Evolutionary conservation across 768 basidiomycete genomes (phyloP).

Genomic region (Suillus subaureus): DNA sequence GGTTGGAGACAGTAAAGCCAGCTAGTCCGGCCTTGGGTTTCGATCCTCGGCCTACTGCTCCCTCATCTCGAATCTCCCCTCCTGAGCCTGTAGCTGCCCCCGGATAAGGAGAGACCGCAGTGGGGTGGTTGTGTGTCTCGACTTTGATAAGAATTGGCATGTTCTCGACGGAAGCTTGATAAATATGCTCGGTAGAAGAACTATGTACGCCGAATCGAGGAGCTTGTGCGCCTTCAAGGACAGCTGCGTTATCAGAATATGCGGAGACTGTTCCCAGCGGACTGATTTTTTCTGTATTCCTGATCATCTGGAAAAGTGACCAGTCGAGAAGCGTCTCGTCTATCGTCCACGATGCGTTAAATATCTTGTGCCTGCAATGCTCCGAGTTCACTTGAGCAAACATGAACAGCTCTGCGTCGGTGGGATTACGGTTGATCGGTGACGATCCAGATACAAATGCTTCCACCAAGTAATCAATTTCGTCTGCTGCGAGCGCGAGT

Average conservation of each 20-base stretch:
- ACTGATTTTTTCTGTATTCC: slow-evolving; percentile 86
- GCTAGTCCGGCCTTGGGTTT: slow-evolving; percentile 94
- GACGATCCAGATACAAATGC: slow-evolving; percentile 77
- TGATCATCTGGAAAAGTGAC: slow-evolving; percentile 95
- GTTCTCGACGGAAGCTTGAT: slow-evolving; percentile 61
- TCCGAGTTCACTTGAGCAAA: slow-evolving; percentile 99
- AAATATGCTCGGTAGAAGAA: slow-evolving; percentile 41
- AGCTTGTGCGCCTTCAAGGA: slow-evolving; percentile 70
- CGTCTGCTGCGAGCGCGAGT: slow-evolving; percentile 85
- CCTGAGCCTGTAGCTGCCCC: slow-evolving; percentile 99
- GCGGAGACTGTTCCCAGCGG: slow-evolving; percentile 87
- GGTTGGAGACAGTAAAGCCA: slow-evolving; percentile 93
- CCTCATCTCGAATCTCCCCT: slow-evolving; percentile 98
- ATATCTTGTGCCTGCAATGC: slow-evolving; percentile 99
- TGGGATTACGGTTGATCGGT: slow-evolving; percentile 81
- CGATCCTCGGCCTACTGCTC: slow-evolving; percentile 92
- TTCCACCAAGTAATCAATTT: slow-evolving; percentile 89
- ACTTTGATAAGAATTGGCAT: slow-evolving; percentile 96
- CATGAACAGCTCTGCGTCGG: slow-evolving; percentile 99
- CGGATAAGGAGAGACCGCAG: slow-evolving; percentile 96
- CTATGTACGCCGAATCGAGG: slow-evolving; percentile 70
- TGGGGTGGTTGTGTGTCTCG: slow-evolving; percentile 99
- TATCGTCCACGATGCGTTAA: slow-evolving; percentile 96
- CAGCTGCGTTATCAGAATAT: slow-evolving; percentile 98
- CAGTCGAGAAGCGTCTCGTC: slow-evolving; percentile 64